phyloP scores from a whole-genome alignment of 1,284 basidiomycete genomes.

The Phellopilus nigrolimitatus region DNA sequence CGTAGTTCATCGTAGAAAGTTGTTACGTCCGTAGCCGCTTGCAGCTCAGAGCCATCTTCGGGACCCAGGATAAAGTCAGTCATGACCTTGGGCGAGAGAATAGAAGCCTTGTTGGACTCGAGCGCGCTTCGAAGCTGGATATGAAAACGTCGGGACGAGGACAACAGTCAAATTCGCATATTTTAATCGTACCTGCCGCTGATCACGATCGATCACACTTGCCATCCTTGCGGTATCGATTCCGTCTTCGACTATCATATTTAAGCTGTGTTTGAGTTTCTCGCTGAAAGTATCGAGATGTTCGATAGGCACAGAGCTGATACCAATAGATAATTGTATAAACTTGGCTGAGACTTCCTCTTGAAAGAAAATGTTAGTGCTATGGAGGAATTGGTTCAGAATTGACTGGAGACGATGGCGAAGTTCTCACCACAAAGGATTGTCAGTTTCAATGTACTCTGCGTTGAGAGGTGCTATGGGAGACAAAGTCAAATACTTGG shows the following conservation, averaged over 20 bases:
- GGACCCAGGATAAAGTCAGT: conserved; percentile 88
- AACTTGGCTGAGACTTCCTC: conserved; percentile 74
- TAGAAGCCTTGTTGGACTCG: conserved; percentile 73
- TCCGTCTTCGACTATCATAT: conserved; percentile 69
- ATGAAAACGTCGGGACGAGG: neutral
- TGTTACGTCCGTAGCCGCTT: conserved; percentile 74
- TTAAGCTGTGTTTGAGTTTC: conserved; percentile 68
- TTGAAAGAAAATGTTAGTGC: conserved; percentile 83
- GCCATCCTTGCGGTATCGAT: conserved; percentile 92
- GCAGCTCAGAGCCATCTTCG: conserved; percentile 78
- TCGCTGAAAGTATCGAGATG: conserved; percentile 70
- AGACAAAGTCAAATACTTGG: conserved; percentile 87
- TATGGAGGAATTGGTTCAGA: conserved; percentile 31
- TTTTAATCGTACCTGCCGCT: conserved; percentile 61
- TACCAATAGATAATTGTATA: conserved; percentile 72
- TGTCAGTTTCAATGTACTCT: conserved; percentile 89
- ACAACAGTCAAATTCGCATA: neutral
- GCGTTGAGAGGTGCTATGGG: conserved; percentile 89
- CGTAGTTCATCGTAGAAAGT: conserved; percentile 64
- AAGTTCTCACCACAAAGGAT: conserved; percentile 72
- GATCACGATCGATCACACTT: conserved; percentile 84
- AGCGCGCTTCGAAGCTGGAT: conserved; percentile 66
- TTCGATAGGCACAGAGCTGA: conserved; percentile 83
- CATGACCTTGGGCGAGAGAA: conserved; percentile 71
- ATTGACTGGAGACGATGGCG: conserved; percentile 4